These are phyloP conservation scores for Ophiostoma pallidulum DNA, from an alignment of 2,329 filamentous ascomycete species.

Conservation along the genomic window DNA sequence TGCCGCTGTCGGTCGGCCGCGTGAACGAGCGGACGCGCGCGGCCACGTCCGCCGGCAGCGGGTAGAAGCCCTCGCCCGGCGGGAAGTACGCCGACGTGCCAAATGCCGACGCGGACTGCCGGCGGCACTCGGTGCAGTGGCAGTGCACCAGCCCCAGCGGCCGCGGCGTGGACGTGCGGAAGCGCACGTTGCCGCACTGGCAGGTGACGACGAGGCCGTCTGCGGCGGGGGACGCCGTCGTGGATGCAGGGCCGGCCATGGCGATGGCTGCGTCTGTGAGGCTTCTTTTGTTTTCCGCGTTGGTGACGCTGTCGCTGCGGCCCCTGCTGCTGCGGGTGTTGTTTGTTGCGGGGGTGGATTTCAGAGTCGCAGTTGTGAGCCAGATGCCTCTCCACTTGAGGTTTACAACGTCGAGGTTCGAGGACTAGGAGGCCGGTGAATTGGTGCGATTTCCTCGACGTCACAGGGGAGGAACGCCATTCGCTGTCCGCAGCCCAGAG, in stretches of 20 bases:
- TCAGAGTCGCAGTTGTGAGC: no score
- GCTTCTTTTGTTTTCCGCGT: not conserved
- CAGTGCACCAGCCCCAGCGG: constrained; percentile 61
- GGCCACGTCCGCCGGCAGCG: constrained; percentile 6
- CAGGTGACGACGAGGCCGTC: constrained; percentile 28
- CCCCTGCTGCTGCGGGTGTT: no score
- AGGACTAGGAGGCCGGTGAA: no score
- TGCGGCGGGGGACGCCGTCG: constrained; percentile 2
- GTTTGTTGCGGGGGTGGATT: no score
- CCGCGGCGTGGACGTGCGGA: constrained; percentile 50
- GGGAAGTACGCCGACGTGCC: constrained; percentile 16
- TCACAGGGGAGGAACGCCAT: no score
- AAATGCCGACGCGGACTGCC: constrained; percentile 46
- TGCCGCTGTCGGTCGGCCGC: constrained; percentile 9
- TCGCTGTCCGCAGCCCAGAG: no score
- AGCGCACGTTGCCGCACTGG: constrained; percentile 54
- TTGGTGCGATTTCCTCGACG: no score
- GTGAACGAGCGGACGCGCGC: not conserved
- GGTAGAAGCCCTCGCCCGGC: constrained; percentile 4
- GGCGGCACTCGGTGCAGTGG: constrained; percentile 57
- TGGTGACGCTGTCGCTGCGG: not conserved
- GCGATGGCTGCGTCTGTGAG: not conserved
- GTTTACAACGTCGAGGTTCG: no score
- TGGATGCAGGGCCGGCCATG: not conserved
- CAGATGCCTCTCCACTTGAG: no score